These are phyloP conservation scores for Paramarasmius palmivorus DNA, from an alignment of 1,284 basidiomycete species.

Conservation along the genomic window DNA sequence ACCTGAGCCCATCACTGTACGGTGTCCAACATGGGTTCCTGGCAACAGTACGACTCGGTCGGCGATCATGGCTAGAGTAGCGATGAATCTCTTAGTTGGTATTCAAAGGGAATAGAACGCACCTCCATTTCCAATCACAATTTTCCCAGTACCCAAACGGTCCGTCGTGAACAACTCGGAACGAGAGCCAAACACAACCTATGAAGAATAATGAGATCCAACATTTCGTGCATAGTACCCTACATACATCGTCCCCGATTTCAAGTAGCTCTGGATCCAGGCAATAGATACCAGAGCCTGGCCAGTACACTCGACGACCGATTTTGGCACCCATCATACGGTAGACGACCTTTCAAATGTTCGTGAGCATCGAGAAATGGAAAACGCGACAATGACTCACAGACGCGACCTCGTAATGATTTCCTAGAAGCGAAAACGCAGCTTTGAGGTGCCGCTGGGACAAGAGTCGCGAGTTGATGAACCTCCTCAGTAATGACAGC, in stretches of 20 bases:
- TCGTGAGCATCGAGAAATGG: background rate
- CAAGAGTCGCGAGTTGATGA: slow-evolving; percentile 37
- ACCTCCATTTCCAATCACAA: slow-evolving; percentile 36
- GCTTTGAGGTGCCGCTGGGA: slow-evolving; percentile 35
- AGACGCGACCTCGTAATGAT: slow-evolving; percentile 44
- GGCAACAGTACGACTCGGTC: slow-evolving; percentile 47
- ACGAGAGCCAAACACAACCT: slow-evolving; percentile 45
- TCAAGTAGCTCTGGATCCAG: slow-evolving; percentile 47
- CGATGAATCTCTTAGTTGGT: background rate
- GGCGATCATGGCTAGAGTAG: slow-evolving; percentile 44
- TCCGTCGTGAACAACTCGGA: slow-evolving; percentile 46
- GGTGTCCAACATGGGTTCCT: slow-evolving; percentile 37
- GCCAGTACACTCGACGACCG: slow-evolving; percentile 49
- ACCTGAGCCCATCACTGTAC: slow-evolving; percentile 47
- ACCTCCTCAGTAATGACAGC: slow-evolving; percentile 34
- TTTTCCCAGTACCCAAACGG: slow-evolving; percentile 36
- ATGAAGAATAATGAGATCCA: background rate
- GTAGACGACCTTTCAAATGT: slow-evolving; percentile 32
- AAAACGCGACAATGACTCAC: slow-evolving; percentile 20
- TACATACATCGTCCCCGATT: slow-evolving; percentile 40
- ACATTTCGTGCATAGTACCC: background rate
- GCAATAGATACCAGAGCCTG: slow-evolving; percentile 44
- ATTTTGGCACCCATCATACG: slow-evolving; percentile 48
- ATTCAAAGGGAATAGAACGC: background rate
- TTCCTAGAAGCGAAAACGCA: slow-evolving; percentile 41